Percentiles rank a stretch among this genome's conserved stretches.
Conservation (phyloP, 306 rosid species). For the Pachyrhizus erosus region DNA sequence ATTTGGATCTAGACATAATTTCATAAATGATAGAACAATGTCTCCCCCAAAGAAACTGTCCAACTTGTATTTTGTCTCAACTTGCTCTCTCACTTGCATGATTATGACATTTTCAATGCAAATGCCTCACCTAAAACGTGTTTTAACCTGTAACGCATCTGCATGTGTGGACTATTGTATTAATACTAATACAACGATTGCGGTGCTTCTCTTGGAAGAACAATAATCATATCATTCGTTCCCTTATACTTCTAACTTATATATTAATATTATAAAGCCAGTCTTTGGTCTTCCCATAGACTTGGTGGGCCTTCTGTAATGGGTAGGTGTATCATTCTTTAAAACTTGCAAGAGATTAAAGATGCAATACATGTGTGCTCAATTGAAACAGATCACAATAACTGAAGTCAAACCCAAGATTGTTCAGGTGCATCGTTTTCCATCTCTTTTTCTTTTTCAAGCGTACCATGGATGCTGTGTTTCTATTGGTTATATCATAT, state of each 20-base stretch:
- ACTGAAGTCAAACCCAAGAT: constrained; percentile 1
- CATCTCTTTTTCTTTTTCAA: not conserved
- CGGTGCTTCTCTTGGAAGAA: not conserved
- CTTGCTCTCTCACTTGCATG: constrained; percentile 5
- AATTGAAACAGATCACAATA: not conserved
- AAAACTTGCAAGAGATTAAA: not conserved
- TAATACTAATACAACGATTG: not conserved
- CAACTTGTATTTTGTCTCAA: constrained; percentile 35
- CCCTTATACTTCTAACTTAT: not conserved
- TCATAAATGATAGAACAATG: constrained; percentile 5
- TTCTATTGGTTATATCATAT: not conserved
- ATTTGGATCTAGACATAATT: constrained; percentile 37
- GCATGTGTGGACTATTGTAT: not conserved
- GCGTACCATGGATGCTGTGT: not conserved
- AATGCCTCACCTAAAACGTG: constrained; percentile 18
- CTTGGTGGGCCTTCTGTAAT: not conserved
- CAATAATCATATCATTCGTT: constrained; percentile 5
- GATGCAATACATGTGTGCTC: constrained; percentile 14
- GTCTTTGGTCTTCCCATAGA: not conserved
- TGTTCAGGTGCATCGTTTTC: not conserved
- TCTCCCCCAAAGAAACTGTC: constrained; percentile 34
- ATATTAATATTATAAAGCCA: not conserved
- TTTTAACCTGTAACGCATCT: not conserved
- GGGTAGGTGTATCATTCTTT: not conserved
- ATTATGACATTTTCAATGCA: constrained; percentile 28